Base-by-base conservation (phyloP, 257 asterid genomes). In the Solanum medicagineum region DNA sequence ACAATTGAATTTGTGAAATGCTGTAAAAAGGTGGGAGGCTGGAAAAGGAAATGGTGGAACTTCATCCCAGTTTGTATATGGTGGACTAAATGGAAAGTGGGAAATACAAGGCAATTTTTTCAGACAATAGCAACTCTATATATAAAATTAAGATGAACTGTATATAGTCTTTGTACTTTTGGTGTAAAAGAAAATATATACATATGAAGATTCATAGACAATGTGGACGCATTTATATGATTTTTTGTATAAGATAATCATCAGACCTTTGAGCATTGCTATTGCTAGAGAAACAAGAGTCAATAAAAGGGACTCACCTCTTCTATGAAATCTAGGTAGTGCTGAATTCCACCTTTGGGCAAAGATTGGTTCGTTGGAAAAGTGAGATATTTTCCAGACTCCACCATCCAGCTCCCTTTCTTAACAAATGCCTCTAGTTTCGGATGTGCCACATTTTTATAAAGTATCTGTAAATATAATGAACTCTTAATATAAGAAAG, bases 401-500 rank as follows among this genome's bases (percentile, higher is more conserved):
- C 93, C 75, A 90, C 93, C 85, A 93, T 87, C 99, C 99, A 96
- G 83, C 91, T 93, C 44, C 85, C 93, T 14, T 89, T 83, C 92
- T 92, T 95, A 88, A 94, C 85, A 74, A 87, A 95, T 15, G 97
- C 92, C 68, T 94, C 94, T 88, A 96, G 81, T 87, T 96, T 96
- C 14, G 97, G 98, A 88, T 96, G 99, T 49, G 95, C 97, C 86
- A 95, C 97, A 89, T 96, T 95, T 89, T 90, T 94, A 86, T 95
- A 90, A 86, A 90, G 62, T 90, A 96, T 89, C 99, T 96, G 92
- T 90, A 84, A 85, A 85, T 60, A 85, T 36, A 82, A 40, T 13
- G 75, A 29, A 73, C 45, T 80, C 45, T 80, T 32, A 89, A 81
- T 81, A 89, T 65, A 29, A 84, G 73, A 77, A 24, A 84, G 20